Evolutionary conservation across 805 yeast species (phyloP).

Genomic region (Grigorovia jiainica): DNA sequence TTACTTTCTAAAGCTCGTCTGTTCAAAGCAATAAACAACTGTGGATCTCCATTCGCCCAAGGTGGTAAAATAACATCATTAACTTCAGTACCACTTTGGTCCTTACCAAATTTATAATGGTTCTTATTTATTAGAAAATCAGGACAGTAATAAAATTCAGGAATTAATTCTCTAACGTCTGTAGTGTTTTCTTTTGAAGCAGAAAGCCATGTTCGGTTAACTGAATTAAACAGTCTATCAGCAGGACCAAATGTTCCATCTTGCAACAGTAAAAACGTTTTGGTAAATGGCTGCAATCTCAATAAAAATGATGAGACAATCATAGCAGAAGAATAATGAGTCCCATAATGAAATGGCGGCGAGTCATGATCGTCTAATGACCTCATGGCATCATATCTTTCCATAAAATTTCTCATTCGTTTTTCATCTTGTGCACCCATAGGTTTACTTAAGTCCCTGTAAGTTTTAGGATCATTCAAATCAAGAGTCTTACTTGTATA

Average conservation of each 20-base stretch:
- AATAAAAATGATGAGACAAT: slow-evolving; percentile 76
- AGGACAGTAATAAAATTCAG: slow-evolving; percentile 77
- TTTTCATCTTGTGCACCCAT: slow-evolving; percentile 77
- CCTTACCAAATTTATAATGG: slow-evolving; percentile 56
- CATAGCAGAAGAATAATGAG: slow-evolving; percentile 92
- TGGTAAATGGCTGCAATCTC: slow-evolving; percentile 70
- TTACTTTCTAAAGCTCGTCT: slow-evolving; percentile 79
- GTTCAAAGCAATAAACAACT: slow-evolving; percentile 61
- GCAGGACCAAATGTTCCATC: slow-evolving; percentile 89
- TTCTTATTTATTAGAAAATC: slow-evolving; percentile 65
- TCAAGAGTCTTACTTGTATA: slow-evolving; percentile 66
- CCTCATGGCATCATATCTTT: slow-evolving; percentile 61
- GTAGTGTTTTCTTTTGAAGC: slow-evolving; percentile 74
- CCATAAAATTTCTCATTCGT: slow-evolving; percentile 55
- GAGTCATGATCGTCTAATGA: slow-evolving; percentile 49
- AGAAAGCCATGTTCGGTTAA: slow-evolving; percentile 72
- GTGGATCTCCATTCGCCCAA: slow-evolving; percentile 78
- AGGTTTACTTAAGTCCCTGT: slow-evolving; percentile 72
- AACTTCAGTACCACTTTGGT: slow-evolving; percentile 50
- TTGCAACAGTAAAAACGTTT: slow-evolving; percentile 66
- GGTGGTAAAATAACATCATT: slow-evolving; percentile 64
- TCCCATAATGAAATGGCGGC: slow-evolving; percentile 86
- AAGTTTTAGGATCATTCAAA: slow-evolving; percentile 48
- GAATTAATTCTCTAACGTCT: slow-evolving; percentile 79
- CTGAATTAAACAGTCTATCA: slow-evolving; percentile 66